Evolutionary conservation across 1,139 yeast genomes (phyloP).

Genomic region (Candida glucosophila): DNA sequence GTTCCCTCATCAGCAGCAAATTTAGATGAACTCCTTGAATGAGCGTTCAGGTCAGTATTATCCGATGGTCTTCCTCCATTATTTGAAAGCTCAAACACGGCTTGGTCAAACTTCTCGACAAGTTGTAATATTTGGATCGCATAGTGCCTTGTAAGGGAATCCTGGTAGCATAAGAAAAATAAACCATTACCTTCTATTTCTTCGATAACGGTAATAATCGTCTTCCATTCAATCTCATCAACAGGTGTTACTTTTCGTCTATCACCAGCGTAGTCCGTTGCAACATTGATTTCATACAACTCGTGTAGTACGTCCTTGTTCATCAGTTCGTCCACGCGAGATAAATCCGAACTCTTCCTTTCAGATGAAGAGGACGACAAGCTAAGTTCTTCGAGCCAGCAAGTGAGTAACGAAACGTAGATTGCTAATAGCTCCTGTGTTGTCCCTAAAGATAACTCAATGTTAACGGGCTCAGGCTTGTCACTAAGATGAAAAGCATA

Average conservation of each 20-base stretch:
- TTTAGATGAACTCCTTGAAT: constrained; percentile 56
- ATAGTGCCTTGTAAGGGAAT: constrained; percentile 59
- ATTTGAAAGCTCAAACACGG: constrained; percentile 49
- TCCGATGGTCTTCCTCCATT: constrained; percentile 1
- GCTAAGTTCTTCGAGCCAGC: constrained; percentile 69
- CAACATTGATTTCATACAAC: constrained; percentile 33
- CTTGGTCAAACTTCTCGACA: constrained; percentile 79
- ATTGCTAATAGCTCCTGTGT: constrained; percentile 53
- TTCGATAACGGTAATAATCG: constrained; percentile 75
- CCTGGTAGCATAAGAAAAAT: constrained; percentile 86
- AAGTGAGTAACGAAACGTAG: constrained; percentile 68
- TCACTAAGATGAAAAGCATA: constrained; percentile 77
- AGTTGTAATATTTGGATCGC: constrained; percentile 70
- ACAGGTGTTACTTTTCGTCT: constrained; percentile 25
- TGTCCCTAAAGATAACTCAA: constrained; percentile 48
- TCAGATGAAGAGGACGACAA: constrained; percentile 12
- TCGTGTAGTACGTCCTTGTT: constrained; percentile 36
- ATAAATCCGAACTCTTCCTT: constrained; percentile 17
- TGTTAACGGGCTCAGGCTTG: constrained; percentile 39
- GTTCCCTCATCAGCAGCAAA: constrained; percentile 77
- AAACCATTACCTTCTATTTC: constrained; percentile 95
- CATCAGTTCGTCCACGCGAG: constrained; percentile 32
- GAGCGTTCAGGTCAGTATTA: constrained; percentile 12
- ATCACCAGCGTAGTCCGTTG: constrained; percentile 16
- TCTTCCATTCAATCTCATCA: constrained; percentile 72